Conservation (phyloP, 768 basidiomycete species). For the Tylopilus felleus region DNA sequence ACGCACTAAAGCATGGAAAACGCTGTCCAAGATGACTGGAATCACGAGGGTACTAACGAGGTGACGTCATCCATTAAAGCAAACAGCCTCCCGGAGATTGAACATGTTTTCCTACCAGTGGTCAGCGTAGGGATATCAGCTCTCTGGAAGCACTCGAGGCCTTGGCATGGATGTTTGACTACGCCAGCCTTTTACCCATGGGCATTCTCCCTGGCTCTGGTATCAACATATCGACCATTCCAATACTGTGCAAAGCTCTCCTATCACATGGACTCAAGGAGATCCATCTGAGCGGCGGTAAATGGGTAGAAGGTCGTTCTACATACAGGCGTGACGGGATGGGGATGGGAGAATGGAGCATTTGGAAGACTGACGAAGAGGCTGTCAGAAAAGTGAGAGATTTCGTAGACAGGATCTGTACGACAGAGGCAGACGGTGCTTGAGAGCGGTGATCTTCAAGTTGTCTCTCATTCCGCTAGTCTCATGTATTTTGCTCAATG, state of each 20-base stretch:
- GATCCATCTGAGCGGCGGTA: conserved; percentile 72
- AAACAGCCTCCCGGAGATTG: background rate
- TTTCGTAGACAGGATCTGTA: conserved; percentile 36
- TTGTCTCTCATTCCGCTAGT: background rate
- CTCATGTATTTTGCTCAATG: too few relatives aligned
- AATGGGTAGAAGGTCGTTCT: conserved; percentile 57
- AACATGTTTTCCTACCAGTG: conserved; percentile 38
- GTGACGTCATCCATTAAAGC: conserved; percentile 33
- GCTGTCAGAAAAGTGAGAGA: conserved; percentile 50
- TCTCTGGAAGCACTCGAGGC: conserved; percentile 38
- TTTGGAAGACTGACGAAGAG: conserved; percentile 62
- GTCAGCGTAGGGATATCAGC: conserved; percentile 44
- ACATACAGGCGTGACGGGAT: conserved; percentile 50
- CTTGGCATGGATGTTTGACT: conserved; percentile 39
- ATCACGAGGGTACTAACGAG: conserved; percentile 80
- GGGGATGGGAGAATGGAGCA: conserved; percentile 73
- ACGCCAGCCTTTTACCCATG: conserved; percentile 14
- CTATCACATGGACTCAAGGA: conserved; percentile 58
- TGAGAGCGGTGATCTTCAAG: background rate
- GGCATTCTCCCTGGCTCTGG: conserved; percentile 73
- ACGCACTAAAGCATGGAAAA: conserved; percentile 28
- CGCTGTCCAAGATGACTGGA: conserved; percentile 54
- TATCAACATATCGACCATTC: conserved; percentile 57
- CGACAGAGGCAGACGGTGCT: background rate
- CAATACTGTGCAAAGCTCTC: conserved; percentile 45